Evolutionary conservation across 1,284 basidiomycete genomes (phyloP).

Genomic region (Xanthoconium separans): DNA sequence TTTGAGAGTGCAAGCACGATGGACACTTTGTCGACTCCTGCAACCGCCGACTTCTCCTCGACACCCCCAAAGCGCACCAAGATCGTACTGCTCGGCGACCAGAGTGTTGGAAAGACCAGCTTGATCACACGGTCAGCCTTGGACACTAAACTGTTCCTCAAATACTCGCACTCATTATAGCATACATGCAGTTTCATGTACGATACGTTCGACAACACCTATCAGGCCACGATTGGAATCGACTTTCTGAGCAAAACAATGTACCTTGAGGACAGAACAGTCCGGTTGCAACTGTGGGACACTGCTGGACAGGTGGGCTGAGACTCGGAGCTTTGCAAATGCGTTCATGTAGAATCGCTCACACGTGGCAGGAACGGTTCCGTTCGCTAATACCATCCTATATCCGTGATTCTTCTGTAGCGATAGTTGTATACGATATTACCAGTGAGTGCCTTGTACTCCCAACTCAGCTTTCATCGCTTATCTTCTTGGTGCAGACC

Average conservation of each 20-base stretch:
- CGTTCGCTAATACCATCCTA: constrained; percentile 98
- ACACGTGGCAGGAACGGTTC: constrained; percentile 80
- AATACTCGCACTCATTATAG: not conserved
- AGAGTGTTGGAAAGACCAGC: constrained; percentile 95
- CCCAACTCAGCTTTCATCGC: not conserved
- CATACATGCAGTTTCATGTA: constrained; percentile 85
- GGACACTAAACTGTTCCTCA: not conserved
- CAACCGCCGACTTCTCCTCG: constrained; percentile 79
- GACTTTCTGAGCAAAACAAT: constrained; percentile 99
- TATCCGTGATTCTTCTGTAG: constrained; percentile 97
- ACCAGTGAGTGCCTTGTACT: constrained; percentile 69
- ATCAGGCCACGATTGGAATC: constrained; percentile 99
- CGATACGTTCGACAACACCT: constrained; percentile 99
- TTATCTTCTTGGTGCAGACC: constrained; percentile 54
- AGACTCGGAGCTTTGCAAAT: not conserved
- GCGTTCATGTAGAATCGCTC: constrained; percentile 4
- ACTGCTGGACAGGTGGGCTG: constrained; percentile 87
- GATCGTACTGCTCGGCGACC: constrained; percentile 91
- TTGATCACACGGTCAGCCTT: constrained; percentile 85
- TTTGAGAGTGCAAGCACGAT: constrained; percentile 23
- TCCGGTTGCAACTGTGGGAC: constrained; percentile 97
- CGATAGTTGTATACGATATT: constrained; percentile 98
- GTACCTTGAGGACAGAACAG: constrained; percentile 99
- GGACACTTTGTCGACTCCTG: constrained; percentile 60
- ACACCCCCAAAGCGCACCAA: constrained; percentile 93